Conservation (phyloP, 768 basidiomycete genomes). For the Trametes cingulata region DNA sequence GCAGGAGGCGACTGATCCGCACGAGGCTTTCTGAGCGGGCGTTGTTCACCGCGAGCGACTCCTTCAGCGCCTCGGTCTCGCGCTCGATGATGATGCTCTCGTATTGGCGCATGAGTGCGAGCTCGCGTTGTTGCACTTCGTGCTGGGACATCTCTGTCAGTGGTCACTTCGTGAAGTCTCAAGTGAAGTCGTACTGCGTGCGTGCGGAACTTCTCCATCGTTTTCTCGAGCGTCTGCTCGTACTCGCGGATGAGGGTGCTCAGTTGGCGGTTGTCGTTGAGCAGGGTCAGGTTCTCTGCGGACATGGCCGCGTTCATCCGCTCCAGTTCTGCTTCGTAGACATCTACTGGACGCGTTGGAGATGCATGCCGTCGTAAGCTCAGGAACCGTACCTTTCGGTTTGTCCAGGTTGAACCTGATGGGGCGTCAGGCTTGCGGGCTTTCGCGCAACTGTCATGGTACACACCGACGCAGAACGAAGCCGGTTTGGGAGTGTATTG, state of each 20-base stretch:
- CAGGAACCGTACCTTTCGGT: conserved; percentile 59
- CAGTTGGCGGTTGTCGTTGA: conserved; percentile 96
- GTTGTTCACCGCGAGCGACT: conserved; percentile 61
- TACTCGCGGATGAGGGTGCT: conserved; percentile 92
- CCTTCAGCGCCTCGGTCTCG: conserved; percentile 65
- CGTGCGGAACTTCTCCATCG: conserved; percentile 91
- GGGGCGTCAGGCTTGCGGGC: neutral
- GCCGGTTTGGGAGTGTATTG: conserved; percentile 86
- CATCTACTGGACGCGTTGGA: conserved; percentile 56
- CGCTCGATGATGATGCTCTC: conserved; percentile 78
- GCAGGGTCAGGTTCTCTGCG: conserved; percentile 79
- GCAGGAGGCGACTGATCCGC: conserved; percentile 68
- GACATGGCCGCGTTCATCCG: conserved; percentile 79
- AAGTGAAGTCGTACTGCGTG: conserved; percentile 69
- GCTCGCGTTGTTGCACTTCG: conserved; percentile 90
- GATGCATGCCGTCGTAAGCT: neutral
- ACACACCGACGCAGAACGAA: conserved; percentile 83
- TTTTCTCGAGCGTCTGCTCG: conserved; percentile 91
- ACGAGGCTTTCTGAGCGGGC: conserved; percentile 67
- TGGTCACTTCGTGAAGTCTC: neutral
- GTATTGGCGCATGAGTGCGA: conserved; percentile 87
- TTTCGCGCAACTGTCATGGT: conserved; percentile 1
- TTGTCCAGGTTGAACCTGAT: conserved; percentile 87
- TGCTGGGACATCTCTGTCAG: conserved; percentile 48
- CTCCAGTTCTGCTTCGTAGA: conserved; percentile 87